phyloP scores from a whole-genome alignment of 257 asterid genomes.

The Solanum gracilifrons region DNA sequence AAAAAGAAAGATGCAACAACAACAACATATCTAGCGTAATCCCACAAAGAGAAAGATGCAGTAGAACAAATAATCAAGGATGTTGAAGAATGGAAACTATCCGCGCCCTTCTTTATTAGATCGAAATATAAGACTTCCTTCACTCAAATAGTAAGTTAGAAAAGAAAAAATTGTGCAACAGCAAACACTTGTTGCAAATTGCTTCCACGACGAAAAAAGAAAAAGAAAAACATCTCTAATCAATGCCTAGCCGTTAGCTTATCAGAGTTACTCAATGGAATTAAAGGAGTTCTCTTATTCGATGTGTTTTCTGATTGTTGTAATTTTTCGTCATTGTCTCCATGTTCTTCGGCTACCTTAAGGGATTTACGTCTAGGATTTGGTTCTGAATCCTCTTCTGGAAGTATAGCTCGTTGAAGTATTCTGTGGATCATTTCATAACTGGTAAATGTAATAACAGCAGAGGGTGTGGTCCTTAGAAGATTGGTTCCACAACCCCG shows the following conservation, averaged over 20 bases:
- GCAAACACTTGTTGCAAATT: not conserved
- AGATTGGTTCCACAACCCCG: constrained; percentile 98
- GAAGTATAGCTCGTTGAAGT: constrained; percentile 36
- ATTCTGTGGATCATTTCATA: constrained; percentile 79
- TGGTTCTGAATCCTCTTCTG: constrained; percentile 28
- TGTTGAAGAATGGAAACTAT: not conserved
- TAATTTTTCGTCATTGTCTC: constrained; percentile 5
- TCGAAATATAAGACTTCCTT: not conserved
- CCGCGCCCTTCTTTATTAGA: not conserved
- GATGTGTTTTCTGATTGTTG: constrained; percentile 33
- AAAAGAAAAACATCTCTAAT: not conserved
- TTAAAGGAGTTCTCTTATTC: constrained; percentile 28
- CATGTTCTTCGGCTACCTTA: constrained; percentile 18
- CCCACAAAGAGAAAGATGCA: not conserved
- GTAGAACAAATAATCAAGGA: not conserved
- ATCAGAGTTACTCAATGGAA: constrained; percentile 35
- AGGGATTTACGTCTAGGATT: constrained; percentile 23
- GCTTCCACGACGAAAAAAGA: not conserved
- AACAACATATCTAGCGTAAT: not conserved
- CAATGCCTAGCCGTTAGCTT: constrained; percentile 33
- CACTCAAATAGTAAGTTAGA: not conserved
- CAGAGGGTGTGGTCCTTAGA: constrained; percentile 86
- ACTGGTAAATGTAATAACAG: constrained; percentile 84
- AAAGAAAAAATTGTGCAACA: not conserved
- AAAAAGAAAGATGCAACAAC: not conserved